Base-by-base conservation (phyloP, 2,329 filamentous ascomycete species). In the Aureobasidium vineae region DNA sequence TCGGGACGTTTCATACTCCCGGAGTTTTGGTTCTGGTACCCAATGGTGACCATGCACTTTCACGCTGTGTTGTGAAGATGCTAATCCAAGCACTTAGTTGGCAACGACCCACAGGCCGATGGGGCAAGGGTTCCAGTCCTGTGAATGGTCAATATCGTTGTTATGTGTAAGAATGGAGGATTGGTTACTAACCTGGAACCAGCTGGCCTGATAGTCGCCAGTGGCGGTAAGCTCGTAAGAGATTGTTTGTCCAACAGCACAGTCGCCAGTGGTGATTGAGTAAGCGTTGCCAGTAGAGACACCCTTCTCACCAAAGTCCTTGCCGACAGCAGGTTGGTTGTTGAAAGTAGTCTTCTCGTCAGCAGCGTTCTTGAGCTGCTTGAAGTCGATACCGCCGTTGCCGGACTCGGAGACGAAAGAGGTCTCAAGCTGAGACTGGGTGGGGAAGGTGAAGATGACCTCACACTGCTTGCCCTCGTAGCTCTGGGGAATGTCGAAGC, bases 381-480 rank as follows among this genome's bases (percentile, higher is more conserved):
- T 60, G 59, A 77, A 71, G 7, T 28, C 64, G 47, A 79, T 72
- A 82, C 43, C 86, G 76, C 23, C 79, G 71, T 68, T 84, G 75
- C 85, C 81, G 31, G 79, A 83, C 72, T 83, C 85, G 26, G 77
- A 82, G 75, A 80, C 88, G n/a, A 80, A 79, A 0, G 86, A 86
- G 1, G 86, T 87, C 76, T 85, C 77, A n/a, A 89, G 83, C 40
- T 86, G 76, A n/a, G 79, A 72, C 68, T 85, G 76, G 54, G 79
- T 71, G 13, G 88, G 88, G 76, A 90, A 84, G 54, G 89, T 79
- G 83, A 90, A 90, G 66, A 86, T 78, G 7, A 90, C 78, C 66
- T 81, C 83, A 78, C 88, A 91, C 8, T 78, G 84, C 76, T 85
- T 85, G 70, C 84, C 85, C 8, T 79, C 70, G 71, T 85, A 81